These are phyloP conservation scores for Russula lepida DNA, from an alignment of 768 basidiomycete genomes.

Conservation along the genomic window DNA sequence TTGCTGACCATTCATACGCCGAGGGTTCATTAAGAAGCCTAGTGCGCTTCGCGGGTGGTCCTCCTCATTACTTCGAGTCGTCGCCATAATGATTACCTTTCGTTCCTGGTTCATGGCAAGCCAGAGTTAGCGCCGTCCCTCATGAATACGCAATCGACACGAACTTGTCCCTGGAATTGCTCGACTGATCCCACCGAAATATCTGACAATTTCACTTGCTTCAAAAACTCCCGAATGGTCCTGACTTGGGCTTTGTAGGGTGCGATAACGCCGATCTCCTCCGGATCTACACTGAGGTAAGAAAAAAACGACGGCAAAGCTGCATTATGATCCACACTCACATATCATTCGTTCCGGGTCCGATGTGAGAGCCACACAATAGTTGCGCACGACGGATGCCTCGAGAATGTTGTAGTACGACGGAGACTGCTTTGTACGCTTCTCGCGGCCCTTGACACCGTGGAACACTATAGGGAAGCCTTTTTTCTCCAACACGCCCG, in stretches of 20 bases:
- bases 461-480: constrained; percentile 31
- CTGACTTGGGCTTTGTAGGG: constrained; percentile 34
- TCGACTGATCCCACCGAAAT: constrained; percentile 34
- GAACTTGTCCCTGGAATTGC: constrained; percentile 36
- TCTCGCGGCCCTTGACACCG: constrained; percentile 29
- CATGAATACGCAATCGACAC: neutral
- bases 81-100: constrained; percentile 31
- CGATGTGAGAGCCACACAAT: constrained; percentile 25
- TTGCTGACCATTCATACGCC: constrained; percentile 33
- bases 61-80: constrained; percentile 30
- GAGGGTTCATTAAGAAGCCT: constrained; percentile 31
- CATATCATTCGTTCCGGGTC: constrained; percentile 27
- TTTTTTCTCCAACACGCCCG: constrained; percentile 24
- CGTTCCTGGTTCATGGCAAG: constrained; percentile 27
- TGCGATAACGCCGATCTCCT: constrained; percentile 33
- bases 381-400: constrained; percentile 29
- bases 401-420: constrained; percentile 37
- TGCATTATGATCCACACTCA: constrained; percentile 18
- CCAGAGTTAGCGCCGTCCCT: neutral
- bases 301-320: neutral
- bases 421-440: constrained; percentile 30
- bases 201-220: constrained; percentile 3
- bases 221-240: constrained; percentile 28
- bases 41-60: constrained; percentile 25
- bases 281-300: constrained; percentile 18